phyloP scores from a whole-genome alignment of 2,329 filamentous ascomycete species.

The Pyricularia grisea region DNA sequence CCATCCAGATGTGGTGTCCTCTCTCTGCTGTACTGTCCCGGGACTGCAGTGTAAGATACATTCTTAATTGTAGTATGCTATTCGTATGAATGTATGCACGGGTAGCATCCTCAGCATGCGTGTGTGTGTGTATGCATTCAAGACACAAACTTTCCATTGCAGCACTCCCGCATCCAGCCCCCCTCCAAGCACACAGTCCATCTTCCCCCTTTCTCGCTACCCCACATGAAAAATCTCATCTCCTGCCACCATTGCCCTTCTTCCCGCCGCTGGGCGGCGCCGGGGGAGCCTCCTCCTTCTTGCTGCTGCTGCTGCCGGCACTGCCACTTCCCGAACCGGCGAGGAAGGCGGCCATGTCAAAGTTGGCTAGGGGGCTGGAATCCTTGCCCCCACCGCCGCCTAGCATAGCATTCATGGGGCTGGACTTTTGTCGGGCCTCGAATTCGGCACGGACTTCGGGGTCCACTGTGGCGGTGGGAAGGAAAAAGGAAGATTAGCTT shows the following conservation, averaged over 20 bases:
- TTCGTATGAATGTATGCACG: too few relatives aligned
- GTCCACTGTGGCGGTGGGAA: slow-evolving; percentile 59
- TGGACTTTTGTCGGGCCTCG: slow-evolving; percentile 76
- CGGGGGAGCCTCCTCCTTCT: slow-evolving; percentile 27
- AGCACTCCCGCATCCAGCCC: background rate
- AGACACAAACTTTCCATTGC: too few relatives aligned
- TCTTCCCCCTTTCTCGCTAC: background rate
- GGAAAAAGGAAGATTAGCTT: background rate
- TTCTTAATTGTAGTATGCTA: too few relatives aligned
- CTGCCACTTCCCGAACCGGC: slow-evolving; percentile 33
- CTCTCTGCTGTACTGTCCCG: too few relatives aligned
- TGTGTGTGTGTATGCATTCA: too few relatives aligned
- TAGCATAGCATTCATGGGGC: slow-evolving; percentile 52
- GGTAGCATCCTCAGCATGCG: too few relatives aligned
- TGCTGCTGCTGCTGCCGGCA: slow-evolving; percentile 22
- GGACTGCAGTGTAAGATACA: too few relatives aligned
- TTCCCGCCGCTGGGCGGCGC: slow-evolving; percentile 22
- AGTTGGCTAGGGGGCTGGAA: slow-evolving; percentile 36
- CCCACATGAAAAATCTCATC: slow-evolving; percentile 9
- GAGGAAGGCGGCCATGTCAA: slow-evolving; percentile 56
- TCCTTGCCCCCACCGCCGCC: slow-evolving; percentile 24
- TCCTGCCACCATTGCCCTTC: slow-evolving; percentile 26
- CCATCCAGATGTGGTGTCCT: background rate
- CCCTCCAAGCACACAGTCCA: background rate
- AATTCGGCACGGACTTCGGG: slow-evolving; percentile 92